phyloP scores from a whole-genome alignment of 345 rosid genomes.

The Camelina laxa region DNA sequence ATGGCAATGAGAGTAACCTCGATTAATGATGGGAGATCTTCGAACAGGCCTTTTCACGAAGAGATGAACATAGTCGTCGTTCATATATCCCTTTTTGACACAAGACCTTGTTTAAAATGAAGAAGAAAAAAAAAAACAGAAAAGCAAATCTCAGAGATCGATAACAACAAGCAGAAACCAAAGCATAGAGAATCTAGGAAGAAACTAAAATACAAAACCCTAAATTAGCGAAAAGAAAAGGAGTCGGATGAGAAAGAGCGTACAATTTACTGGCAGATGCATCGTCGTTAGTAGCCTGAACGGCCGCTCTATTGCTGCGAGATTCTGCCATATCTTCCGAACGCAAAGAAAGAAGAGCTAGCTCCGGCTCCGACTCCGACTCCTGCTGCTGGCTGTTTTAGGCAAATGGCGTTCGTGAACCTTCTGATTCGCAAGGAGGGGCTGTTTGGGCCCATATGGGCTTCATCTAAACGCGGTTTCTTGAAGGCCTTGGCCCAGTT shows the following conservation, averaged over 20 bases:
- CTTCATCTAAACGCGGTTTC: neutral
- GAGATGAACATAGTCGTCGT: constrained; percentile 81
- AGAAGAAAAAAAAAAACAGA: no score
- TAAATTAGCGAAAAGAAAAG: neutral
- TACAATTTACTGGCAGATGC: constrained; percentile 95
- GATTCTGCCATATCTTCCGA: constrained; percentile 53
- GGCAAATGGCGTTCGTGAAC: neutral
- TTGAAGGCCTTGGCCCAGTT: constrained; percentile 1
- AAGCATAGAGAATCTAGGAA: neutral
- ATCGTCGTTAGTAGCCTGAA: constrained; percentile 97
- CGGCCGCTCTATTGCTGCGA: constrained; percentile 79
- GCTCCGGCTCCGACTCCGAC: no score
- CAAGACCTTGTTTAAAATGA: constrained; percentile 63
- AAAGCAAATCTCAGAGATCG: constrained; percentile 23
- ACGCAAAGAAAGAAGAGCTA: neutral
- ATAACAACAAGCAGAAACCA: constrained; percentile 2
- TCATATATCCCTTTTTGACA: constrained; percentile 85
- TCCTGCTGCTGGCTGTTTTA: no score
- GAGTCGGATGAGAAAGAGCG: constrained; percentile 11
- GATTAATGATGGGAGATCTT: constrained; percentile 92
- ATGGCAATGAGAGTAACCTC: constrained; percentile 55
- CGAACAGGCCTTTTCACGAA: constrained; percentile 89
- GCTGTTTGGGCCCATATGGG: neutral
- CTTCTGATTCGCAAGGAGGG: neutral
- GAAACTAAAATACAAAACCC: neutral